These are phyloP conservation scores for Candida schatavii DNA, from an alignment of 805 yeast genomes.

Conservation along the genomic window DNA sequence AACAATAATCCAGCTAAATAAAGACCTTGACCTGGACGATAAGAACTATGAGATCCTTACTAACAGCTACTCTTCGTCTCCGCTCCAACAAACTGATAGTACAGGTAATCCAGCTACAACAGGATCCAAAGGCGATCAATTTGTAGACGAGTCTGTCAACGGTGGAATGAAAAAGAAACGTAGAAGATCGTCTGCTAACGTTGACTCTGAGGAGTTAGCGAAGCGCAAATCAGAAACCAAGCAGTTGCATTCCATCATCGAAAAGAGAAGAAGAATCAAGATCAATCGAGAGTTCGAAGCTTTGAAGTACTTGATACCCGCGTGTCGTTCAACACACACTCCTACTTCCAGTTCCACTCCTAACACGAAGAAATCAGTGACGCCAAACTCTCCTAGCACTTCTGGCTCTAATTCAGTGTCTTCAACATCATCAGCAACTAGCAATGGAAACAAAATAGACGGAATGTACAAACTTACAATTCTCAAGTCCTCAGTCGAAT, in stretches of 20 bases:
- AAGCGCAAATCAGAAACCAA: constrained; percentile 42
- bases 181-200: constrained; percentile 36
- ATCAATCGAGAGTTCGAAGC: constrained; percentile 85
- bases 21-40: constrained; percentile 41
- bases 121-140: neutral
- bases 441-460: constrained; percentile 42
- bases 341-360: neutral
- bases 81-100: neutral
- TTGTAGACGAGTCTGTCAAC: constrained; percentile 2
- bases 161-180: constrained; percentile 29
- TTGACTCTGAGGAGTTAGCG: constrained; percentile 40
- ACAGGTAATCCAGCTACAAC: constrained; percentile 4
- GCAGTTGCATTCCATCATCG: constrained; percentile 69
- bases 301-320: constrained; percentile 72
- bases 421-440: constrained; percentile 10
- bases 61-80: constrained; percentile 27
- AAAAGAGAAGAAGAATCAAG: constrained; percentile 72
- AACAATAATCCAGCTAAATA: constrained; percentile 43
- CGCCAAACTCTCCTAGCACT: constrained; percentile 4
- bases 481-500: constrained; percentile 79
- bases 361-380: constrained; percentile 9
- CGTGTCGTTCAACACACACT: constrained; percentile 54
- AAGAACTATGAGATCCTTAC: constrained; percentile 42
- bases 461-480: constrained; percentile 82
- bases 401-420: neutral